Evolutionary conservation across 352 stramenopile species (phyloP), one percentile per base, ranked within the genome.

Genomic region (Pythium pyrilobum): DNA sequence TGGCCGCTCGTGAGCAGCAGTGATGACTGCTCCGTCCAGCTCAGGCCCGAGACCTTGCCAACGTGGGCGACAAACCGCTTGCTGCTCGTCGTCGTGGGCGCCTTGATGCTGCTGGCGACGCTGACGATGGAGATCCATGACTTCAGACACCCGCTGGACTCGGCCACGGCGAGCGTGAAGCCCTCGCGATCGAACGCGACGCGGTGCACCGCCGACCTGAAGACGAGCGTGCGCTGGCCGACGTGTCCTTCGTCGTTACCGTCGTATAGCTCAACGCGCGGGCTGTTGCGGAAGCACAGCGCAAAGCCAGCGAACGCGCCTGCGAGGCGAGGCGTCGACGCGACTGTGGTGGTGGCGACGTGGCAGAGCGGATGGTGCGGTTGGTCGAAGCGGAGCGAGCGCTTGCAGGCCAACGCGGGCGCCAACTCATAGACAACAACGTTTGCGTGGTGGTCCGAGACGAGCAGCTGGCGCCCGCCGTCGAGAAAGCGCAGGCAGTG

Each of bases 101-200:
- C 0, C 12, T 11, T 4, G 39, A 11, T 40, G 27, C 36, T 56
- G 46, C 31, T 60, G 2, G 53, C 63, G 11, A 74, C 36, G 39
- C 69, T 72, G 38, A 75, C 36, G 46, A 89, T 66, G 16, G 67
- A 74, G 43, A 89, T 55, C 72, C 72, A 86, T 3, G 70, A 58
- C 33, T 86, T 85, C 33, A 86, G 64, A 24, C 65, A 29, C 2
- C 29, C 73, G 23, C 61, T 64, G 1, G 45, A 48, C 55, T 86
- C 74, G 13, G 74, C 72, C 0, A 71, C 60, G 2, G 71, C 72
- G 15, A 85, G 47, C 21, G 57, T 70, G 40, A 69, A 70, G 4
- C 74, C 72, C 1, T 38, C 45, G 5, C 29, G 20, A 44, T 87
- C 71, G 25, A 89, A 72, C 5, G 75, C 61, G 9, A 50, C 23